phyloP scores from a whole-genome alignment of 2,329 filamentous ascomycete species.

The Dactylonectria estremocensis region DNA sequence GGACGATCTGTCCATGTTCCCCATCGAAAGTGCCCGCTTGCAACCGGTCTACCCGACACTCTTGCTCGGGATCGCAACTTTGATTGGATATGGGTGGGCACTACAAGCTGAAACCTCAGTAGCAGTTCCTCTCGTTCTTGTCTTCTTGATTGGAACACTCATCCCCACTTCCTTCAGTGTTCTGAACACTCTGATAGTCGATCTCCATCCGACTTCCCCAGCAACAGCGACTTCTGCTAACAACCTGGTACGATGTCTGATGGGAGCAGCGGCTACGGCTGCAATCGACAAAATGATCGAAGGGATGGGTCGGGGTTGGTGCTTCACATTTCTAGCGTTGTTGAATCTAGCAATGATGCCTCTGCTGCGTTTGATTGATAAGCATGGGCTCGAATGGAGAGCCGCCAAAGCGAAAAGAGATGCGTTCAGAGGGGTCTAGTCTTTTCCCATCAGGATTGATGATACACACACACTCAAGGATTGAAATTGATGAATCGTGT shows the following conservation, averaged over 20 bases:
- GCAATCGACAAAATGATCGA: constrained; percentile 72
- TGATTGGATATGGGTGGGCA: constrained; percentile 72
- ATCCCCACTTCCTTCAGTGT: constrained; percentile 75
- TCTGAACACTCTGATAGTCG: constrained; percentile 75
- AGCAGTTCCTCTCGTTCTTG: constrained; percentile 68
- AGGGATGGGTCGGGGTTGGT: constrained; percentile 73
- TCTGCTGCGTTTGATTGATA: constrained; percentile 64
- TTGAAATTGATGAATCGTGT: no score
- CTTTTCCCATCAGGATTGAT: constrained; percentile 1
- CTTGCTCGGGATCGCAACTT: constrained; percentile 65
- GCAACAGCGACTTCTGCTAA: constrained; percentile 76
- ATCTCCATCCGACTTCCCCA: constrained; percentile 73
- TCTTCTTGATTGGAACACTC: constrained; percentile 70
- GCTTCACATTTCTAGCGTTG: constrained; percentile 71
- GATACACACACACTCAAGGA: background rate
- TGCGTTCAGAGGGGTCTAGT: constrained; percentile 39
- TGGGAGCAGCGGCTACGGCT: constrained; percentile 72
- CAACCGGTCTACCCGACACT: constrained; percentile 70
- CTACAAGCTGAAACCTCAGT: constrained; percentile 66
- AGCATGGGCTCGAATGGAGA: constrained; percentile 65
- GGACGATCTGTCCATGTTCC: constrained; percentile 66
- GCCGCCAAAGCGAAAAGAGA: constrained; percentile 62
- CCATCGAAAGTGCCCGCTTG: constrained; percentile 69
- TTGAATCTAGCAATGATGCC: constrained; percentile 66
- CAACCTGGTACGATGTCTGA: constrained; percentile 74